Base-by-base conservation (phyloP, 257 asterid species). In the Jasminum sambac region DNA sequence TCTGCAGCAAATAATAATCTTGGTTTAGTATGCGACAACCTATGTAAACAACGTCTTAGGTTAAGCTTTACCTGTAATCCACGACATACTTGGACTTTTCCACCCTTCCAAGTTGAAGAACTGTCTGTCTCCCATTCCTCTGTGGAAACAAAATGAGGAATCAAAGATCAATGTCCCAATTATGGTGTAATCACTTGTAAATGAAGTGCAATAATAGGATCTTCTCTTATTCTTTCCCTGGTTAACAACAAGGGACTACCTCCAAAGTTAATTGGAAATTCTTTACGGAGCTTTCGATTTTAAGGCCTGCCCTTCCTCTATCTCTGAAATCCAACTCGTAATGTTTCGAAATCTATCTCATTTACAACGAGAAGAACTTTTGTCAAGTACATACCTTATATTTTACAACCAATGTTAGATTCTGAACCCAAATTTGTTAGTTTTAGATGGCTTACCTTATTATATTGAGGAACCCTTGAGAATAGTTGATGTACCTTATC, bases 91-190 rank as follows among this genome's bases (percentile, higher is more conserved):
- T 88, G 7, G 90, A 83, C 75, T 89, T 94, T 62, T 90, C 96
- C 76, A 94, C 83, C 74, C 96, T 79, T 73, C 96, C 96, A 50
- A 91, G 93, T 75, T 94, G 99, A 83, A 94, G 91, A 63, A 91
- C 86, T 11, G 89, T 86, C 72, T 94, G 99, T 82, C 84, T 89
- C 75, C 99, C 98, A 4, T 91, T 82, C 73, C 82, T 84, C 96
- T 89, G 38, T 10, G 19, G 8, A 68, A 23, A 70, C 67, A 40
- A 76, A 75, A 72, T 13, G 13, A 6, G 41, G 3, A 61, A 36
- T 9, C 43, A 37, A 41, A 11, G 0, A 14, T 17, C 9, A 23
- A 55, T 55, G 30, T 19, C 61, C 61, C 13, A 8, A 52, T 17
- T 26, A 55, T 23, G 0, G 62, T 9, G 36, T 19, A 30, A 30